Evolutionary conservation across 495 filamentous ascomycete species (phyloP).

Genomic region (Daldinia loculata): DNA sequence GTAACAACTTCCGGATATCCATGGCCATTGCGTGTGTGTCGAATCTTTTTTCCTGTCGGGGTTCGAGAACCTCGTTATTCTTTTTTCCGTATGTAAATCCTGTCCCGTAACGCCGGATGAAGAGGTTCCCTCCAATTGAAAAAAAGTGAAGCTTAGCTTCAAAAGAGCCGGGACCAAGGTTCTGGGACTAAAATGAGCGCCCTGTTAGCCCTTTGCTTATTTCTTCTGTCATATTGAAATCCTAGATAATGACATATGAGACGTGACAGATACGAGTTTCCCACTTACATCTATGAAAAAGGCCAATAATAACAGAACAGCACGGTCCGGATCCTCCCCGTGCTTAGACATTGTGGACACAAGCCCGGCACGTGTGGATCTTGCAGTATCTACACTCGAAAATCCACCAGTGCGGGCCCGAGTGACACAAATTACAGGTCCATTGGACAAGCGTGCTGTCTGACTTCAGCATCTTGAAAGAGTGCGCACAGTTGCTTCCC

Average conservation of each 20-base stretch:
- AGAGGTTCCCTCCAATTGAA: slow-evolving; percentile 24
- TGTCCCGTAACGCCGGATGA: slow-evolving; percentile 35
- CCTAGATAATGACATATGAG: slow-evolving; percentile 34
- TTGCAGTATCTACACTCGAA: slow-evolving; percentile 82
- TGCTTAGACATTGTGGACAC: slow-evolving; percentile 65
- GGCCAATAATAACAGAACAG: slow-evolving; percentile 20
- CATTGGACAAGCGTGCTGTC: slow-evolving; percentile 78
- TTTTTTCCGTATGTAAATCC: slow-evolving; percentile 29
- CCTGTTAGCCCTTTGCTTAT: slow-evolving; percentile 25
- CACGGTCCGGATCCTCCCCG: slow-evolving; percentile 18
- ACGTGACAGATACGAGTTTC: slow-evolving; percentile 32
- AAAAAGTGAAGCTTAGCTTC: slow-evolving; percentile 22
- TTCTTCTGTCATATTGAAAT: slow-evolving; percentile 29
- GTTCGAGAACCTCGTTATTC: slow-evolving; percentile 29
- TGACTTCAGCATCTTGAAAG: slow-evolving; percentile 79
- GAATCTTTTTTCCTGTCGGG: slow-evolving; percentile 25
- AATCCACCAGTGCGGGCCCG: slow-evolving; percentile 83
- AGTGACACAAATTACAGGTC: slow-evolving; percentile 79
- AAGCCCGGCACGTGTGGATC: slow-evolving; percentile 75
- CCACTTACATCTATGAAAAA: slow-evolving; percentile 26
- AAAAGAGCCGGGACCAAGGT: slow-evolving; percentile 17
- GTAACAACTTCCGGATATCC: slow-evolving; percentile 35
- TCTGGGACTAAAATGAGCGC: slow-evolving; percentile 21
- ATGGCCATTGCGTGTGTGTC: slow-evolving; percentile 38
- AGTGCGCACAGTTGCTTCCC: slow-evolving; percentile 70